These are phyloP conservation scores for Geranomyces michiganensis DNA, from an alignment of 192 early-diverging fungal species.

Conservation along the genomic window DNA sequence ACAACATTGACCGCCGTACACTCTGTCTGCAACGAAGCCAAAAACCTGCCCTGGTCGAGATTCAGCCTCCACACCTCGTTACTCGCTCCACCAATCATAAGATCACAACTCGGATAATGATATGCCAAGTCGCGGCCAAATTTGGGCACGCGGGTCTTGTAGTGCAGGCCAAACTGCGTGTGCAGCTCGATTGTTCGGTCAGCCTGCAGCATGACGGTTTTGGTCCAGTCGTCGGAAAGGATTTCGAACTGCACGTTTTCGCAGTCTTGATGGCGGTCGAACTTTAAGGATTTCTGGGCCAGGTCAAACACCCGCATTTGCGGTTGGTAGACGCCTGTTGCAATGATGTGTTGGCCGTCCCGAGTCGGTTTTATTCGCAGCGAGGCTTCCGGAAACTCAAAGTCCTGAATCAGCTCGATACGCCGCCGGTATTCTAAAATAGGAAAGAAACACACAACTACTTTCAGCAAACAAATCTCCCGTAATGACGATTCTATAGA, in stretches of 20 bases:
- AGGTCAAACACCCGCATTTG: conserved; percentile 95
- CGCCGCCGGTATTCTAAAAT: conserved; percentile 86
- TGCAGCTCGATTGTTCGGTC: conserved; percentile 94
- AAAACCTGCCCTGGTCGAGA: conserved; percentile 89
- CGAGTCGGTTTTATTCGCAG: conserved; percentile 78
- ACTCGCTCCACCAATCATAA: conserved; percentile 78
- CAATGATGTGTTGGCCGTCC: conserved; percentile 87
- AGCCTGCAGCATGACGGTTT: conserved; percentile 85
- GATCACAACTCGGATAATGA: conserved; percentile 89
- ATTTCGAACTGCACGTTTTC: conserved; percentile 84
- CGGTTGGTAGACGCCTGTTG: conserved; percentile 96
- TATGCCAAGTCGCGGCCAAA: conserved; percentile 92
- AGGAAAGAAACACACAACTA: not conserved
- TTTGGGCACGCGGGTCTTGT: conserved; percentile 89
- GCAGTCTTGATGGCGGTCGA: conserved; percentile 91
- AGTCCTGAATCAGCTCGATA: conserved; percentile 97
- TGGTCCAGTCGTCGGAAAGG: conserved; percentile 98
- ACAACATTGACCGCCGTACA: conserved; percentile 56
- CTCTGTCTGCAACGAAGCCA: conserved; percentile 79
- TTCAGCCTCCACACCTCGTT: conserved; percentile 89
- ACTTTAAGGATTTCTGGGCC: conserved; percentile 94
- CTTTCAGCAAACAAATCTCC: not conserved
- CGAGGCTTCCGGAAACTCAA: conserved; percentile 95
- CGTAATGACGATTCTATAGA: not conserved
- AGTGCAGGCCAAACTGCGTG: conserved; percentile 93